A percentile compares a stretch with the other conserved stretches of the same genome.
Conservation (phyloP, 257 asterid genomes). For the Agastache rugosa region DNA sequence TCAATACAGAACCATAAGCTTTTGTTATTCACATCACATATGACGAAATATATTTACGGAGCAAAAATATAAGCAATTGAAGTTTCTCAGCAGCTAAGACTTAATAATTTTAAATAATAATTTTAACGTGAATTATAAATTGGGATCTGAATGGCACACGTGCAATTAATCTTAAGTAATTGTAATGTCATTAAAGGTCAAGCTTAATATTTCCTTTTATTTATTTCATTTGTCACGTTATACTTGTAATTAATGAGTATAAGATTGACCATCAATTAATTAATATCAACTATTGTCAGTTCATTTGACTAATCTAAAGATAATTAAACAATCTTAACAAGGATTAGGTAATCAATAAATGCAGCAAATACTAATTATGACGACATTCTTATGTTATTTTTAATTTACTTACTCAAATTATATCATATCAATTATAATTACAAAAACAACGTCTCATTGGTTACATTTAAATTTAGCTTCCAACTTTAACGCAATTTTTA, state of each 20-base stretch:
- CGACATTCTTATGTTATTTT: too few species aligned
- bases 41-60: too few species aligned
- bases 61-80: too few species aligned
- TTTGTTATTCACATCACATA: too few species aligned
- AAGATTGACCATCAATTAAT: background rate
- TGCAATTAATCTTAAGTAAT: background rate
- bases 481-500: too few species aligned
- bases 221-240: background rate
- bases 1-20: too few species aligned
- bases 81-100: too few species aligned
- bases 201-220: background rate
- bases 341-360: background rate
- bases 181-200: background rate
- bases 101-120: too few species aligned
- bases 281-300: background rate
- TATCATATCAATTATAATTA: too few species aligned
- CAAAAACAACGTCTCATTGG: too few species aligned
- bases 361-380: background rate
- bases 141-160: background rate
- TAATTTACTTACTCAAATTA: background rate
- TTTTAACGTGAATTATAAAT: background rate
- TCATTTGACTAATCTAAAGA: constrained; percentile 2
- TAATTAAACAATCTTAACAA: background rate
- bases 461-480: too few species aligned
- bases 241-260: background rate